A percentile compares a stretch with the other conserved stretches of the same genome.
Conservation (phyloP, 2,329 filamentous ascomycete species). For the Orbilia javanica region DNA sequence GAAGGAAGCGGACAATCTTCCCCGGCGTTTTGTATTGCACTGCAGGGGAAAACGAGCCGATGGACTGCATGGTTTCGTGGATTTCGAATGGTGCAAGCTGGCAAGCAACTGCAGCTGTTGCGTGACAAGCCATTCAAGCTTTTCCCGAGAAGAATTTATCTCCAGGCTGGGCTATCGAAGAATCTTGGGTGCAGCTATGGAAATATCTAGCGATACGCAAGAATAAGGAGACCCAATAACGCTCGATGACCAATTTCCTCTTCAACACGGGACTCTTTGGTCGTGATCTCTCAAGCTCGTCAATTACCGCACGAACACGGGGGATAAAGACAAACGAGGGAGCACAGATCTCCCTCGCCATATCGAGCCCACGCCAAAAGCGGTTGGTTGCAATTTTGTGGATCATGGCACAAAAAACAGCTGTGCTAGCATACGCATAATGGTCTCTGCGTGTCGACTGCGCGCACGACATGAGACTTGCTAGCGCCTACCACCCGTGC, state of each 20-base stretch:
- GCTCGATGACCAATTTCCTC: not conserved
- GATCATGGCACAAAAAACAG: constrained; percentile 8
- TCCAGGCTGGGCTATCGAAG: not conserved
- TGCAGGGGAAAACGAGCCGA: not conserved
- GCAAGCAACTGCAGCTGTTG: not conserved
- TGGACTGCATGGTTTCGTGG: no score
- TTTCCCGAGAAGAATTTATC: not conserved
- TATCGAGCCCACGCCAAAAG: not conserved
- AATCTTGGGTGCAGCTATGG: not conserved
- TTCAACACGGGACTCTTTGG: not conserved
- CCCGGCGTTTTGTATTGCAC: not conserved
- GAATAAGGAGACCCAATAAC: not conserved
- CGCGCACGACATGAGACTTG: constrained; percentile 2
- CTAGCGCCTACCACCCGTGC: constrained; percentile 24
- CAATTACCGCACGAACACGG: constrained; percentile 19
- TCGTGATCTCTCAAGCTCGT: not conserved
- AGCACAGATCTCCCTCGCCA: constrained; percentile 2
- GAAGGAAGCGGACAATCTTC: not conserved
- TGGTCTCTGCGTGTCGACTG: constrained; percentile 7
- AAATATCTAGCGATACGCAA: not conserved
- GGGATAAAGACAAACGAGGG: constrained; percentile 13
- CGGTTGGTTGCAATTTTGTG: constrained; percentile 12
- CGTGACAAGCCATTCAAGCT: not conserved
- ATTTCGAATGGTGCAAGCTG: not conserved
- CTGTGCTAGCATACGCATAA: constrained; percentile 1